These are phyloP conservation scores for Russula vinacea DNA, from an alignment of 768 basidiomycete species.

Conservation along the genomic window DNA sequence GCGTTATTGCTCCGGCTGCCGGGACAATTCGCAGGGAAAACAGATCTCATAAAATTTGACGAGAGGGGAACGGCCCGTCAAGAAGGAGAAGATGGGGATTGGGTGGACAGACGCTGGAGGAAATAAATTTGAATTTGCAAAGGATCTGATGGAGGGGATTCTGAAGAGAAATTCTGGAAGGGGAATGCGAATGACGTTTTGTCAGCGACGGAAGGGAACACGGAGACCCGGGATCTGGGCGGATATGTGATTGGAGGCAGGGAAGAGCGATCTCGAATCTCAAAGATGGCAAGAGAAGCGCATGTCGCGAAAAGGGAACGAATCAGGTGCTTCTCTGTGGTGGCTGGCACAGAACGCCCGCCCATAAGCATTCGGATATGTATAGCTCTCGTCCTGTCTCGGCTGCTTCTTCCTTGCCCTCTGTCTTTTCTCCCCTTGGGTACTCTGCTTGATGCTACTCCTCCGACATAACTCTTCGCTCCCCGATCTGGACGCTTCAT, in stretches of 20 bases:
- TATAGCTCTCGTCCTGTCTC: conserved; percentile 29
- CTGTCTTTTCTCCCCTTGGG: conserved; percentile 28
- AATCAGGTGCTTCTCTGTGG: conserved; percentile 31
- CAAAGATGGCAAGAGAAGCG: conserved; percentile 21
- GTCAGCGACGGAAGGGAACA: conserved; percentile 34
- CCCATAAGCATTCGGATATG: conserved; percentile 25
- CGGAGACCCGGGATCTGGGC: conserved; percentile 30
- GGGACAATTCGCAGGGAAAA: conserved; percentile 22
- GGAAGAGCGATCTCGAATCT: conserved; percentile 3
- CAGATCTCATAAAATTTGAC: conserved; percentile 27
- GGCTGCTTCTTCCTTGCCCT: conserved; percentile 29
- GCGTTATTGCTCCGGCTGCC: conserved; percentile 23
- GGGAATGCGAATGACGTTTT: conserved; percentile 32
- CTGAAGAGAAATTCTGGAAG: conserved; percentile 30
- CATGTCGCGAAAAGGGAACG: conserved; percentile 24
- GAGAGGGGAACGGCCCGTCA: conserved; percentile 22
- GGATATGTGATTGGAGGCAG: conserved; percentile 26
- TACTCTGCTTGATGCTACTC: conserved; percentile 27
- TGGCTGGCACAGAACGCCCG: conserved; percentile 22
- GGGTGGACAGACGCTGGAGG: conserved; percentile 19
- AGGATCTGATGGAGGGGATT: conserved; percentile 29
- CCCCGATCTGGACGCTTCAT: conserved; percentile 28
- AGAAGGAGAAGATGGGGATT: conserved; percentile 31
- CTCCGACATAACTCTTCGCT: conserved; percentile 22
- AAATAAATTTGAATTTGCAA: conserved; percentile 31